Base-by-base conservation (phyloP, 257 asterid species). In the Nicotiana paniculata region DNA sequence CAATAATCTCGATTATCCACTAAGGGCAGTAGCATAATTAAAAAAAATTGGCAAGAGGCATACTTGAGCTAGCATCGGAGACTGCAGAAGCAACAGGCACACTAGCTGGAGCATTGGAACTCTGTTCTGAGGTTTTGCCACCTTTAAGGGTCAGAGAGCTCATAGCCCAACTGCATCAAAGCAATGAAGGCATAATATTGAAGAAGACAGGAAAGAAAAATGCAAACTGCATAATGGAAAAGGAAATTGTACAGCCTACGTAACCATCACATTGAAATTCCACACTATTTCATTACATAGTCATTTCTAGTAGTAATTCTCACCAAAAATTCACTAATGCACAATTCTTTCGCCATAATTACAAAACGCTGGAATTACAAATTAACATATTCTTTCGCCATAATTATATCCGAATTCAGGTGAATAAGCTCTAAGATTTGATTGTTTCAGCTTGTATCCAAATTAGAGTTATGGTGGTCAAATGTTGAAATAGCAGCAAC, bases 121-220 rank as follows among this genome's bases (percentile, higher is more conserved):
- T 85, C 83, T 87, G 97, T 82, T 96, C 98, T 54, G 90, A 87
- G 88, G 96, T 87, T 92, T 96, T 96, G 84, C 97, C 95, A 81
- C 97, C 97, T 91, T 92, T 96, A 66, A 89, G 79, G 46, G 97
- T 92, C 93, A 96, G 93, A 21, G 98, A 96, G 89, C 99, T 96
- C 98, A 96, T 96, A 46, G 98, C 99, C 99, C 99, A 96, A 88
- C 99, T 96, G 97, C 90, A 92, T 75, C 82, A 89, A 51, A 78
- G 77, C 46, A 75, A 18, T 55, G 53, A 53, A 76, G 21, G 54
- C 79, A 66, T 28, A 80, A 83, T 62, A 46, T 75, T 82, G 59
- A 43, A 53, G 65, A 65, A 62, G 26, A 78, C 77, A 79, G 17
- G 63, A 48, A 37, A 37, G 67, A 62, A 35, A 72, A 70, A 80